A percentile compares a stretch with the other conserved stretches of the same genome.
These are phyloP conservation scores for Fusarium musae DNA, from an alignment of 2,329 filamentous ascomycete species.

Conservation along the genomic window DNA sequence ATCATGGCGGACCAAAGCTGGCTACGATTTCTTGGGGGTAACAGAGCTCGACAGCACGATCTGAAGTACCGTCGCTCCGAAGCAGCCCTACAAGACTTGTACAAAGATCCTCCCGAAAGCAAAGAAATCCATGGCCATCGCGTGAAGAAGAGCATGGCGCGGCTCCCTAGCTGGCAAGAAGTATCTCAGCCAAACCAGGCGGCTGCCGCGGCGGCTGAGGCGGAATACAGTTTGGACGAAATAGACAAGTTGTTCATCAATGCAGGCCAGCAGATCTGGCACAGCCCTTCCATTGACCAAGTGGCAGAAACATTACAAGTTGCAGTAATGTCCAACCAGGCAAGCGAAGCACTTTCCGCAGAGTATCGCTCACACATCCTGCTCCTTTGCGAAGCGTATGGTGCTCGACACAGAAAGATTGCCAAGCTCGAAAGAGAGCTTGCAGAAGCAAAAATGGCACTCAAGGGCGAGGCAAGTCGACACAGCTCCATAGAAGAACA, in stretches of 20 bases:
- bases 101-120: conserved; percentile 7
- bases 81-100: conserved; percentile 30
- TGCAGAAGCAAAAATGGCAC: conserved; percentile 50
- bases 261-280: conserved; percentile 45
- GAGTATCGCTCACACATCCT: conserved; percentile 57
- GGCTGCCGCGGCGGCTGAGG: neutral
- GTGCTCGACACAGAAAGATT: conserved; percentile 43
- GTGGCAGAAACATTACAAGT: conserved; percentile 58
- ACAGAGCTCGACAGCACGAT: conserved; percentile 35
- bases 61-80: conserved; percentile 38
- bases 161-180: conserved; percentile 30
- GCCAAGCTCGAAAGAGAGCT: conserved; percentile 51
- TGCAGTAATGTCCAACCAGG: conserved; percentile 52
- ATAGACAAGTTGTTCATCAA: conserved; percentile 30
- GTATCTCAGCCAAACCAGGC: neutral
- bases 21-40: conserved; percentile 42
- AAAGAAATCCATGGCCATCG: neutral
- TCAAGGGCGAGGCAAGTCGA: conserved; percentile 50
- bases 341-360: conserved; percentile 50
- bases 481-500: conserved; percentile 40
- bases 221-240: conserved; percentile 10
- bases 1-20: conserved; percentile 40
- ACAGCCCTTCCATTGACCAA: conserved; percentile 56
- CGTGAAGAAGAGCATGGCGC: conserved; percentile 12
- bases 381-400: conserved; percentile 52